Base-by-base conservation (phyloP, 1,139 yeast species). In the Nakaseomyces nivariensis region DNA sequence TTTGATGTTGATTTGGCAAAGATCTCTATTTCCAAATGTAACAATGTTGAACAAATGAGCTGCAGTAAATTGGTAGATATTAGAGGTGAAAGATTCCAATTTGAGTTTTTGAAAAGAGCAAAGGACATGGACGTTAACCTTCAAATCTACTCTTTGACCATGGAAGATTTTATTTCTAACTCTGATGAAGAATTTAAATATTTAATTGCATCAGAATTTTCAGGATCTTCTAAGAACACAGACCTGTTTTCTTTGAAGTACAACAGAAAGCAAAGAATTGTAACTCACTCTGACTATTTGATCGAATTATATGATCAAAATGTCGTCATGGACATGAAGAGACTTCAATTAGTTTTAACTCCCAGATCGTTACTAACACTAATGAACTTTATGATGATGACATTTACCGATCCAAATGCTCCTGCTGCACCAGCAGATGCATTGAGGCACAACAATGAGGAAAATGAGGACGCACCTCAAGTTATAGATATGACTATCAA, bases 361-460 rank as follows among this genome's bases (percentile, higher is more conserved):
- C 80, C 97, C 48, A 84, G 80, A 59, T 85, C 96, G 1, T 70
- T 86, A 27, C 73, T 92, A 56, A 84, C 95, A 3, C 70, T 92
- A 13, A 69, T 92, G 56, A 94, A 89, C 65, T 94, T 84, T 63
- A 72, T 85, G 3, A 73, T 90, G 61, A 86, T 90, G 46, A 92
- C 97, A 0, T 92, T 92, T 63, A 85, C 96, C 0, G 85, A 82
- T 65, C 90, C 89, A 0, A 74, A 79, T 55, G 87, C 90, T 0
- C 79, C 77, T 13, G 82, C 78, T 31, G 70, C 79, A 1, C 84
- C 87, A 1, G 82, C 87, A 0, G 88, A 82, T 67, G 79, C 73
- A 34, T 70, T 84, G 52, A 79, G 82, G 50, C 88, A 84, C 56
- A 81, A 82, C 58, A 76, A 77, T 55, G 75, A 76, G 34, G 77